Percentiles rank a stretch among this genome's conserved stretches.
Conservation (phyloP, 2,329 filamentous ascomycete genomes). For the Aspergillus fumigatus region DNA sequence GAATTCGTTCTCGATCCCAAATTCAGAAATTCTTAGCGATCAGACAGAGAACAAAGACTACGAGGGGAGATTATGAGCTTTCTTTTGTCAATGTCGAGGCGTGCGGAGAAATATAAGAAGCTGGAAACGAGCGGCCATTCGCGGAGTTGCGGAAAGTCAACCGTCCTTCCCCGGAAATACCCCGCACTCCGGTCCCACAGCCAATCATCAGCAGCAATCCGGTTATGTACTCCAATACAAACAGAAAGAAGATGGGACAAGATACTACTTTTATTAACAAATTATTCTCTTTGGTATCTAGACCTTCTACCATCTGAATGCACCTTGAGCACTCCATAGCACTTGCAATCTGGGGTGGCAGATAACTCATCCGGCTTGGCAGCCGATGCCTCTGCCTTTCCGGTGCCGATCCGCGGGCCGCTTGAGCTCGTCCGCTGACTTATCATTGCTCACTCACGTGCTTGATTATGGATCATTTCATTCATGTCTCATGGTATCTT, state of each 20-base stretch:
- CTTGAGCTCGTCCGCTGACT: not conserved
- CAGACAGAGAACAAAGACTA: not conserved
- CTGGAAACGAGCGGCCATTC: slow-evolving; percentile 6
- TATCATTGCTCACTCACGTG: not conserved
- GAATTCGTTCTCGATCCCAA: not conserved
- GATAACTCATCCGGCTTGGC: slow-evolving; percentile 10
- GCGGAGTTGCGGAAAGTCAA: slow-evolving; percentile 19
- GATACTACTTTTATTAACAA: not conserved
- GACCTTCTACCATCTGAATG: not conserved
- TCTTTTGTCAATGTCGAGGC: not conserved
- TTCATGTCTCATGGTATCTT: slow-evolving; percentile 18
- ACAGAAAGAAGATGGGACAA: not conserved
- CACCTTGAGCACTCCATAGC: not conserved
- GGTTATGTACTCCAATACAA: not conserved
- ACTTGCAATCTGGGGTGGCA: not conserved
- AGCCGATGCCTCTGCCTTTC: slow-evolving; percentile 13
- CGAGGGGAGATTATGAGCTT: not conserved
- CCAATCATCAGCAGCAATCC: not conserved
- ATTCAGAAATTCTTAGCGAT: not conserved
- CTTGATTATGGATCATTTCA: slow-evolving; percentile 11
- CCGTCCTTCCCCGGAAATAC: slow-evolving; percentile 15
- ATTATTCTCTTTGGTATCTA: not conserved
- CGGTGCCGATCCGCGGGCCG: slow-evolving; percentile 22
- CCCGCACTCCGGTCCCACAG: slow-evolving; percentile 2
- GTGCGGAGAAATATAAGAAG: slow-evolving; percentile 1